phyloP scores from a whole-genome alignment of 495 filamentous ascomycete species.

The Xylaria flabelliformis region DNA sequence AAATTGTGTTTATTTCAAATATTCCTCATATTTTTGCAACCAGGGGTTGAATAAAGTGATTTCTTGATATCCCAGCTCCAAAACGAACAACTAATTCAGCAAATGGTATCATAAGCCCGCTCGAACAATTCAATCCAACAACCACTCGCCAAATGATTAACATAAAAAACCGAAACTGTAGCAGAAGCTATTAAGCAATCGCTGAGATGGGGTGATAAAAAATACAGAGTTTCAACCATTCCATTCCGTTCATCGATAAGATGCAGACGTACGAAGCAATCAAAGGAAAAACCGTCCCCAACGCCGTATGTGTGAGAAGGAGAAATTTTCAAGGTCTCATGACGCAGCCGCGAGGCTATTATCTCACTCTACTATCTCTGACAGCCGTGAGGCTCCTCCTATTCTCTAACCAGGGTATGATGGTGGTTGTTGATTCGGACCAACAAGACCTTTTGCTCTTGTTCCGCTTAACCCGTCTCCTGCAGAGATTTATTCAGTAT shows the following conservation, averaged over 20 bases:
- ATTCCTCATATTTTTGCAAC: background rate
- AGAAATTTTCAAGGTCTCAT: slow-evolving; percentile 21
- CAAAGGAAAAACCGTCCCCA: slow-evolving; percentile 25
- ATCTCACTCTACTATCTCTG: slow-evolving; percentile 27
- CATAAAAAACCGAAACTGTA: background rate
- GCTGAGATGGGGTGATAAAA: background rate
- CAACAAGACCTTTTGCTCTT: slow-evolving; percentile 9
- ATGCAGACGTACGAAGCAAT: slow-evolving; percentile 16
- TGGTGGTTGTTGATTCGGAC: background rate
- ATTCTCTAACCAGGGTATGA: slow-evolving; percentile 25
- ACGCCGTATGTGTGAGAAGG: slow-evolving; percentile 11
- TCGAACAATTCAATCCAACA: slow-evolving; percentile 24
- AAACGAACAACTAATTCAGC: slow-evolving; percentile 8
- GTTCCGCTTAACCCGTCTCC: slow-evolving; percentile 1
- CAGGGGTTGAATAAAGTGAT: background rate
- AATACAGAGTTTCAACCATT: slow-evolving; percentile 10
- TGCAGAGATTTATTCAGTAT: background rate
- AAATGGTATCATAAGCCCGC: slow-evolving; percentile 31
- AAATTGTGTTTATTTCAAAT: background rate
- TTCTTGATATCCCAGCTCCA: background rate
- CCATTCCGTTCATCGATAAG: slow-evolving; percentile 3
- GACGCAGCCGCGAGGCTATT: slow-evolving; percentile 29
- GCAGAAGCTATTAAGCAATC: background rate
- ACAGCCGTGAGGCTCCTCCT: slow-evolving; percentile 30
- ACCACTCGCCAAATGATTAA: slow-evolving; percentile 25